A percentile compares a stretch with the other conserved stretches of the same genome.
These are phyloP conservation scores for Thinopyrum elongatum DNA, from an alignment of 176 grass and related monocot species.

Conservation along the genomic window DNA sequence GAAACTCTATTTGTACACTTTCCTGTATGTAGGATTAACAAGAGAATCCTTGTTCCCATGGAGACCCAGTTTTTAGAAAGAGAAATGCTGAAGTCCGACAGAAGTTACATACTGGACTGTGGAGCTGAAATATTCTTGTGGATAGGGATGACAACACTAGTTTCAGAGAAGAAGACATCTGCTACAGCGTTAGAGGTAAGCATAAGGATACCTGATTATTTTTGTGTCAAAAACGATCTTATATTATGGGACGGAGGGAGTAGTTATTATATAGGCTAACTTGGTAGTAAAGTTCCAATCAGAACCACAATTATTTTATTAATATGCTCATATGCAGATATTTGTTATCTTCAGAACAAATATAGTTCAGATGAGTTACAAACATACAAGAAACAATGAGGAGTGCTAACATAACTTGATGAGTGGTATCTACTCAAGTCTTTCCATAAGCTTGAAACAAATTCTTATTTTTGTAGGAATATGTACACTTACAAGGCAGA, in stretches of 20 bases:
- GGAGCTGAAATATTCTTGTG: slow-evolving; percentile 70
- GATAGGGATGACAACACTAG: slow-evolving; percentile 73
- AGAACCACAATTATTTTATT: neutral
- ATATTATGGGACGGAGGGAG: too few species aligned
- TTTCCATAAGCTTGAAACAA: neutral
- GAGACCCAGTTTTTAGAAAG: slow-evolving; percentile 55
- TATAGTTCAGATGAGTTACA: neutral
- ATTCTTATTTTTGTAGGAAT: slow-evolving; percentile 42
- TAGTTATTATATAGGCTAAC: neutral
- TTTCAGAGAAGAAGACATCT: slow-evolving; percentile 68
- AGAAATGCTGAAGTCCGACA: slow-evolving; percentile 66
- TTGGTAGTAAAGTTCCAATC: neutral
- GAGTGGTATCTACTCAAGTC: neutral
- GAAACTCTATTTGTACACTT: slow-evolving; percentile 17
- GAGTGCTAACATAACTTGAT: neutral
- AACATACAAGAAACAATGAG: neutral
- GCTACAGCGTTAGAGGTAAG: slow-evolving; percentile 69
- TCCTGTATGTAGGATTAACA: slow-evolving; percentile 65
- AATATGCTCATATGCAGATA: neutral
- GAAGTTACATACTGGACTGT: slow-evolving; percentile 80
- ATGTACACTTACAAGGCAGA: slow-evolving; percentile 52
- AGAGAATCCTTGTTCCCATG: slow-evolving; percentile 45
- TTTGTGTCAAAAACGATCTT: too few species aligned
- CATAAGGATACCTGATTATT: slow-evolving; percentile 10
- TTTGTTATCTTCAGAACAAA: neutral